Evolutionary conservation across 1,284 basidiomycete genomes (phyloP).

Genomic region (Mycena sp.): DNA sequence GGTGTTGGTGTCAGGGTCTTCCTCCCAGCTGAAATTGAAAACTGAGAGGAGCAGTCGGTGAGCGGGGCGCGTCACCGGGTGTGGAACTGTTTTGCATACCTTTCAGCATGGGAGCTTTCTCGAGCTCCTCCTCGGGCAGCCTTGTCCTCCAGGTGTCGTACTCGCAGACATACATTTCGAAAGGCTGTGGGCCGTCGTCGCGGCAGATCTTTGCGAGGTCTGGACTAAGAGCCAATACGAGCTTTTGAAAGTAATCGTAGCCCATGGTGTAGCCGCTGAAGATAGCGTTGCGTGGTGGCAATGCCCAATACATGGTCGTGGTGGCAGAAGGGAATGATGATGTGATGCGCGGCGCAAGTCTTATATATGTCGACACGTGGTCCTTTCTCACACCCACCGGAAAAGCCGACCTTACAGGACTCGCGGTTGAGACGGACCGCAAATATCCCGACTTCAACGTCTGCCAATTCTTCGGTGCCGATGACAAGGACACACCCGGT

Average conservation of each 20-base stretch:
- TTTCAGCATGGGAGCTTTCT: background rate
- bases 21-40: background rate
- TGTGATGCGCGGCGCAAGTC: background rate
- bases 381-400: no score
- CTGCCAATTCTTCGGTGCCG: constrained; percentile 4
- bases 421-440: background rate
- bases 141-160: background rate
- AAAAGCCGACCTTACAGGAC: constrained; percentile 1
- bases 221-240: background rate
- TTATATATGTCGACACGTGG: no score
- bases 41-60: background rate
- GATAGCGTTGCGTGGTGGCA: background rate
- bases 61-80: background rate
- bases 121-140: background rate
- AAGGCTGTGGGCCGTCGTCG: background rate
- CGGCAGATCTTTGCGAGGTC: background rate
- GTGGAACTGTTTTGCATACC: background rate
- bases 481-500: background rate
- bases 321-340: background rate
- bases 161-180: background rate
- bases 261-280: constrained; percentile 1
- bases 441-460: constrained; percentile 2
- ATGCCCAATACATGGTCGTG: background rate
- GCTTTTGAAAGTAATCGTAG: constrained; percentile 1
- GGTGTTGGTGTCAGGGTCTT: constrained; percentile 7